phyloP scores from a whole-genome alignment of 2,329 filamentous ascomycete genomes.

The Diaporthe citrichinensis region DNA sequence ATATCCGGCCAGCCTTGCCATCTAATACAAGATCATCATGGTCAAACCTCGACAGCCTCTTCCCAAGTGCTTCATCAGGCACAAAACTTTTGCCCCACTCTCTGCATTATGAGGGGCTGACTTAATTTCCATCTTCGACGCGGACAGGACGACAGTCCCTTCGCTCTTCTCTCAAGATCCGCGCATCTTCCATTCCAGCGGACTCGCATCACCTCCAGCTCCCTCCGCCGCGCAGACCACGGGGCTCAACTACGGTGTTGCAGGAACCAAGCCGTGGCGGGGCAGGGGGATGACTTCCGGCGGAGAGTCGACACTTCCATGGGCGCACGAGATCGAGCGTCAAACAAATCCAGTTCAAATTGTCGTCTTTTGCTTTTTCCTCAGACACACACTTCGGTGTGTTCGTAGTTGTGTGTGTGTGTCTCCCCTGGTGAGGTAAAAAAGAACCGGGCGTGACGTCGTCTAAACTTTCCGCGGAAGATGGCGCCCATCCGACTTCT shows the following conservation, averaged over 20 bases:
- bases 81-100: constrained; percentile 35
- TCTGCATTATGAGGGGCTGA: constrained; percentile 41
- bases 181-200: constrained; percentile 35
- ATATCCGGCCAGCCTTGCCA: not conserved
- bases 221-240: constrained; percentile 3
- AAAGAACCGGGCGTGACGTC: constrained; percentile 16
- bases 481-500: constrained; percentile 11
- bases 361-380: not conserved
- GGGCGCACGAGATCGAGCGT: constrained; percentile 12
- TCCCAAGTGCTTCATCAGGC: constrained; percentile 29
- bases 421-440: not conserved
- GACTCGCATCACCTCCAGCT: constrained; percentile 23
- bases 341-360: not conserved
- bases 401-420: no score
- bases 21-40: not conserved
- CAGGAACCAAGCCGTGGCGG: constrained; percentile 28
- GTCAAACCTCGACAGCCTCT: not conserved
- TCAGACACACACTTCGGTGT: not conserved
- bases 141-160: constrained; percentile 25
- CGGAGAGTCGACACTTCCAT: constrained; percentile 29
- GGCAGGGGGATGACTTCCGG: constrained; percentile 16
- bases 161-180: constrained; percentile 19
- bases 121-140: constrained; percentile 35
- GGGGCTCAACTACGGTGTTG: constrained; percentile 24
- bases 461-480: constrained; percentile 29